phyloP scores from a whole-genome alignment of 352 stramenopile genomes.

The Phytophthora fragariaefolia region DNA sequence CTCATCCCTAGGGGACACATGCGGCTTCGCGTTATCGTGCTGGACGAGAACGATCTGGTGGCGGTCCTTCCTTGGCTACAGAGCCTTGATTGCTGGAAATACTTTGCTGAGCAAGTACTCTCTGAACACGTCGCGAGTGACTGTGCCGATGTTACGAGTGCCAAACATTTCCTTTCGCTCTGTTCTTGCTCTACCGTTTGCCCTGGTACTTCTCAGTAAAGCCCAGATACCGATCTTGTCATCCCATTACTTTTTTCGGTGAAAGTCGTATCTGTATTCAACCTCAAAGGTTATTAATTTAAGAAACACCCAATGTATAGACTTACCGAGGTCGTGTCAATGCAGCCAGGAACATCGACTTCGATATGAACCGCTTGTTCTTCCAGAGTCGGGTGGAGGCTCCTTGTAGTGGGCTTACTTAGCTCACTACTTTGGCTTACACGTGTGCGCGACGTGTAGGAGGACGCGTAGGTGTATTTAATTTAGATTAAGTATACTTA shows the following conservation, averaged over 20 bases:
- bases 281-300: too few relatives aligned
- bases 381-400: neutral
- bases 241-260: too few relatives aligned
- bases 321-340: neutral
- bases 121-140: neutral
- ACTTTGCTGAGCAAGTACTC: neutral
- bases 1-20: constrained; percentile 15
- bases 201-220: too few relatives aligned
- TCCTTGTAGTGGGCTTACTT: too few relatives aligned
- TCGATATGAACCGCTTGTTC: neutral
- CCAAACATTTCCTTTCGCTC: neutral
- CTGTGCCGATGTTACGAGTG: constrained; percentile 8
- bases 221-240: too few relatives aligned
- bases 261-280: too few relatives aligned
- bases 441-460: too few relatives aligned
- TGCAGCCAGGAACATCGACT: neutral
- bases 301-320: too few relatives aligned
- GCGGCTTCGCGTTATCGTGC: constrained; percentile 34
- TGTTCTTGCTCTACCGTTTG: constrained; percentile 1
- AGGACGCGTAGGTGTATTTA: too few relatives aligned
- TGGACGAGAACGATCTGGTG: constrained; percentile 22
- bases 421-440: too few relatives aligned
- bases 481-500: too few relatives aligned
- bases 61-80: constrained; percentile 10
- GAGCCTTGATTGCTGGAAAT: constrained; percentile 33